phyloP scores from a whole-genome alignment of 345 rosid genomes.

The Corchorus capsularis region DNA sequence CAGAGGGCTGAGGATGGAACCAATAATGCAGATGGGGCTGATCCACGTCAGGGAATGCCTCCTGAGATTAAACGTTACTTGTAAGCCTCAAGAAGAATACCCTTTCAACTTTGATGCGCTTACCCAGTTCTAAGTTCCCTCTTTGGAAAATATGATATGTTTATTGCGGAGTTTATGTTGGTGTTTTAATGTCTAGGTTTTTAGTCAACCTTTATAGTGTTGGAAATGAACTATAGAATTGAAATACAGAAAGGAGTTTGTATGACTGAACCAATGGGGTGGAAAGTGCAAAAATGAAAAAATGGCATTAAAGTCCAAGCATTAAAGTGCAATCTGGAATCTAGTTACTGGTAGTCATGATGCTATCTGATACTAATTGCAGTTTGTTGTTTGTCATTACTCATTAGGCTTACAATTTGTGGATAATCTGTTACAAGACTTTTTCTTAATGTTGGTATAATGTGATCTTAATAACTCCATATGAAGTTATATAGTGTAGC shows the following conservation, averaged over 20 bases:
- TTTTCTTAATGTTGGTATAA: not conserved
- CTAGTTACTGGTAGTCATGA: not conserved
- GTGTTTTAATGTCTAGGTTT: not conserved
- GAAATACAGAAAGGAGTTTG: not conserved
- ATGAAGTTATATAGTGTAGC: not conserved
- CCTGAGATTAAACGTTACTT: conserved; percentile 83
- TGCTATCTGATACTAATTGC: not conserved
- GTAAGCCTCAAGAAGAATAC: conserved; percentile 48
- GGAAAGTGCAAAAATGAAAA: not conserved
- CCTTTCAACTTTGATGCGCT: conserved; percentile 1
- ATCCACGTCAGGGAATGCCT: conserved; percentile 81
- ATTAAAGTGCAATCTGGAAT: not conserved
- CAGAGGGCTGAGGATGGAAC: conserved; percentile 78
- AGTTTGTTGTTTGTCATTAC: not conserved
- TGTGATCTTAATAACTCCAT: not conserved
- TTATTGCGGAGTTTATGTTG: not conserved
- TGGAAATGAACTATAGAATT: not conserved
- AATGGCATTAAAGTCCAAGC: not conserved
- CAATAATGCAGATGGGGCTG: conserved; percentile 61
- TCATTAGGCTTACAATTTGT: not conserved
- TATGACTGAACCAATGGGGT: not conserved
- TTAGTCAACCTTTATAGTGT: not conserved
- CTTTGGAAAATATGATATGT: not conserved
- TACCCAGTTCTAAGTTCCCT: not conserved
- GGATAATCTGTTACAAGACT: conserved; percentile 1